phyloP scores from a whole-genome alignment of 352 stramenopile genomes.

The Thalassiosira hispida region DNA sequence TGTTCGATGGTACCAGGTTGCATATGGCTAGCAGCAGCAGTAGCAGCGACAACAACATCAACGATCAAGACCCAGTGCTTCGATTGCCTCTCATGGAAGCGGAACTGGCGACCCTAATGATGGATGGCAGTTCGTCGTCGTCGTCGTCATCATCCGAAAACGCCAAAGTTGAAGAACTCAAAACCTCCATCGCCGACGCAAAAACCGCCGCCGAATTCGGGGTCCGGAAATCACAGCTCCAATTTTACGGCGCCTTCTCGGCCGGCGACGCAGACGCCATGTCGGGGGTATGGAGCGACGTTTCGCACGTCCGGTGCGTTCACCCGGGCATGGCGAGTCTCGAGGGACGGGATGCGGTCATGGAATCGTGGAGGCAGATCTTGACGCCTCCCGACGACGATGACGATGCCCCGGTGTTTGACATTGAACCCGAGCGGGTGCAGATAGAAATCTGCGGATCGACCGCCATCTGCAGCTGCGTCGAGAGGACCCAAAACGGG shows the following conservation, averaged over 20 bases:
- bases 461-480: slow-evolving; percentile 32
- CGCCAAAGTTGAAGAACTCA: slow-evolving; percentile 1
- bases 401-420: too few relatives aligned
- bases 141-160: not conserved
- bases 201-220: slow-evolving; percentile 45
- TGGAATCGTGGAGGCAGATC: slow-evolving; percentile 1
- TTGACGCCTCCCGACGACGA: slow-evolving; percentile 10
- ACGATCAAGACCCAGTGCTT: slow-evolving; percentile 12
- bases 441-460: slow-evolving; percentile 28
- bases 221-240: slow-evolving; percentile 26
- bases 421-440: slow-evolving; percentile 10
- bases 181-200: slow-evolving; percentile 26
- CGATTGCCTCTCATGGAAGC: slow-evolving; percentile 30
- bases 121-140: too few relatives aligned
- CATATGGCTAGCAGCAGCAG: too few relatives aligned
- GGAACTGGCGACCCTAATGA: too few relatives aligned
- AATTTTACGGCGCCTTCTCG: slow-evolving; percentile 55
- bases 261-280: slow-evolving; percentile 30
- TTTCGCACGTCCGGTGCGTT: not conserved
- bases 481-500: slow-evolving; percentile 5
- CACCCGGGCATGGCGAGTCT: slow-evolving; percentile 21
- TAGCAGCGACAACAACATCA: not conserved
- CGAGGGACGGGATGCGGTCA: slow-evolving; percentile 6
- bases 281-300: slow-evolving; percentile 28
- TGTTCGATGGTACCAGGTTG: too few relatives aligned